Conservation (phyloP, 371 early-diverging fungal species). For the Actinomortierella wolfii region DNA sequence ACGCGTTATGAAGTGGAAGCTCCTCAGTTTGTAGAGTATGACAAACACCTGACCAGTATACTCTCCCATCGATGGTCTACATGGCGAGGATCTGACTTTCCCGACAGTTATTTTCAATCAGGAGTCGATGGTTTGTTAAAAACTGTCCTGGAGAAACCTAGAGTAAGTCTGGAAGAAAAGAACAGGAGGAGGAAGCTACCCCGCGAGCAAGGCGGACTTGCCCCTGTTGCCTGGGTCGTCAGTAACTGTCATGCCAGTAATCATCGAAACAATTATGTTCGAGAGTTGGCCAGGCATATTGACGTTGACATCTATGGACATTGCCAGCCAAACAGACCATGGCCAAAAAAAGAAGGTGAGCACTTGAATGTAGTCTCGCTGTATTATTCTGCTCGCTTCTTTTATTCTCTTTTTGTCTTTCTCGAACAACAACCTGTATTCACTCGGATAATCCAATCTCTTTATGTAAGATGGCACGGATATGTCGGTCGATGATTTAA, state of each 20-base stretch:
- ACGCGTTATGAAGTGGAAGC: no score
- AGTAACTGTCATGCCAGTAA: constrained; percentile 2
- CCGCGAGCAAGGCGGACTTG: constrained; percentile 17
- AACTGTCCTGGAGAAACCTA: constrained; percentile 4
- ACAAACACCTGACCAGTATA: no score
- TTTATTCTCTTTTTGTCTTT: constrained; percentile 5
- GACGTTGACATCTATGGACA: constrained; percentile 25
- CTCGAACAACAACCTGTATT: not conserved
- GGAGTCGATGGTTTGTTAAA: constrained; percentile 4
- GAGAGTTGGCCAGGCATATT: constrained; percentile 15
- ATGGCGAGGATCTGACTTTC: constrained; percentile 4
- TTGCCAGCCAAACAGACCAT: constrained; percentile 10
- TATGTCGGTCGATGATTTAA: constrained; percentile 9
- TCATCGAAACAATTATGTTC: constrained; percentile 18
- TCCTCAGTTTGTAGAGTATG: no score
- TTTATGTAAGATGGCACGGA: not conserved
- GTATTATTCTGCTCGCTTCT: constrained; percentile 1
- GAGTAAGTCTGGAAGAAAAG: constrained; percentile 14
- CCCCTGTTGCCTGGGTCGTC: constrained; percentile 15
- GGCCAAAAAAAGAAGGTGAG: not conserved
- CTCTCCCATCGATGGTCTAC: no score
- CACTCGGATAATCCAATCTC: not conserved
- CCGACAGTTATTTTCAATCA: constrained; percentile 6
- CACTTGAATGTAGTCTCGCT: constrained; percentile 1
- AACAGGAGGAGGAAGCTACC: constrained; percentile 6